Base-by-base conservation (phyloP, 805 yeast genomes). In the Danielia oregonensis region DNA sequence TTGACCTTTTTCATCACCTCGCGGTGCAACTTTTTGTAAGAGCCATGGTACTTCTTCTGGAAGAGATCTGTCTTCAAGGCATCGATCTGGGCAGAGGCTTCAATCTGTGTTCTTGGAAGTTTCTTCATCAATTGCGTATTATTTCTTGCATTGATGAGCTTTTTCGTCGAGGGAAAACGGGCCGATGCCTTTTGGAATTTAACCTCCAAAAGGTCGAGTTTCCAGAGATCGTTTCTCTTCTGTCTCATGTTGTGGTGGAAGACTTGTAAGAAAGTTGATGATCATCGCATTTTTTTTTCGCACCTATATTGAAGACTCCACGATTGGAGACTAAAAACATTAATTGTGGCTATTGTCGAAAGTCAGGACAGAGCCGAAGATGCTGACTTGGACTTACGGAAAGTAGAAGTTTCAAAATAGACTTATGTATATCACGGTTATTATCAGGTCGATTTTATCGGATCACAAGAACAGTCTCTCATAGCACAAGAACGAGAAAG, bases 171-270 rank as follows among this genome's bases (percentile, higher is more conserved):
- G 1, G 68, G 60, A 49, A 63, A 76, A 38, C 84, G 59, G 1
- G 80, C 73, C 13, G 57, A 48, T 17, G 60, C 46, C 5, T 60
- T 50, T 19, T 65, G 51, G 55, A 63, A 76, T 47, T 72, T 70
- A 24, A 66, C 63, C 45, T 79, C 83, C 24, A 79, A 55, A 17
- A 78, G 52, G 48, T 79, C 86, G 29, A 79, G 56, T 45, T 70
- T 71, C 76, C 80, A 76, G 28, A 69, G 42, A 11, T 49, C 51
- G 23, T 57, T 54, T 39, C 68, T 72, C 34, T 67, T 68, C 44
- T 63, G 64, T 36, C 50, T 54, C 39, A 47, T 42, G 27, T 16
- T 19, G 24, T 11, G 18, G 19, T 13, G 8, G 5, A 26, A 8
- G 25, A 17, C 6, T 5, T 26, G 17, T 6, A 13, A 28, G 12